Percentiles rank a stretch among this genome's conserved stretches.
Evolutionary conservation across 306 rosid genomes (phyloP).

Genomic region (Gastrolobium bilobum): DNA sequence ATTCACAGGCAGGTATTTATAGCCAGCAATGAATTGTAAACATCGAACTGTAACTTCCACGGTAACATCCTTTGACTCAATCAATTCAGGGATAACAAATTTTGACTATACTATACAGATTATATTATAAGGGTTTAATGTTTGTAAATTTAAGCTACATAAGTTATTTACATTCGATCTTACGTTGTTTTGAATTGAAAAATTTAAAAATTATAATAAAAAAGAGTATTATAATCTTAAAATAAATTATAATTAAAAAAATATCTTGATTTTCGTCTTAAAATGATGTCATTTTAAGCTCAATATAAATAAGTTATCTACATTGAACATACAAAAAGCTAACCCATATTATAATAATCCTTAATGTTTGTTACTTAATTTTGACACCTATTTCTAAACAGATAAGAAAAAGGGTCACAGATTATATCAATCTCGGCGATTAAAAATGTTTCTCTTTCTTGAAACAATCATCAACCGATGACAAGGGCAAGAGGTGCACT

Average conservation of each 20-base stretch:
- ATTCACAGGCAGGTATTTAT: background rate
- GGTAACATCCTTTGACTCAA: slow-evolving; percentile 14
- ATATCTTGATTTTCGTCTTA: too few relatives aligned
- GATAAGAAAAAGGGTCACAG: slow-evolving; percentile 3
- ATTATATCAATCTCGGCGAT: slow-evolving; percentile 36
- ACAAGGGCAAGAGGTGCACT: slow-evolving; percentile 37
- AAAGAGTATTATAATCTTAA: too few relatives aligned
- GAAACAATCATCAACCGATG: slow-evolving; percentile 44
- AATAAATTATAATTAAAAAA: too few relatives aligned
- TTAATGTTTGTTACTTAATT: background rate
- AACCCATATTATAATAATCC: background rate
- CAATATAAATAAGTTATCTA: too few relatives aligned
- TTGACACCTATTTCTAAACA: slow-evolving; percentile 20
- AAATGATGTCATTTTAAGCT: too few relatives aligned
- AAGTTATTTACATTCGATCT: too few relatives aligned
- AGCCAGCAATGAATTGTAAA: slow-evolving; percentile 28
- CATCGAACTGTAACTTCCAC: slow-evolving; percentile 25
- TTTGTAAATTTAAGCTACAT: too few relatives aligned
- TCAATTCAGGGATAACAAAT: slow-evolving; percentile 28
- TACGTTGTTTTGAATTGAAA: too few relatives aligned
- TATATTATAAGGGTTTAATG: too few relatives aligned
- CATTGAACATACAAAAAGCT: too few relatives aligned
- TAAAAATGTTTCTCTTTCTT: slow-evolving; percentile 31
- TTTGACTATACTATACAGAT: slow-evolving; percentile 8
- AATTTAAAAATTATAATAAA: too few relatives aligned